Conservation (phyloP, 2,329 filamentous ascomycete species). For the Domatiomyces globalis region DNA sequence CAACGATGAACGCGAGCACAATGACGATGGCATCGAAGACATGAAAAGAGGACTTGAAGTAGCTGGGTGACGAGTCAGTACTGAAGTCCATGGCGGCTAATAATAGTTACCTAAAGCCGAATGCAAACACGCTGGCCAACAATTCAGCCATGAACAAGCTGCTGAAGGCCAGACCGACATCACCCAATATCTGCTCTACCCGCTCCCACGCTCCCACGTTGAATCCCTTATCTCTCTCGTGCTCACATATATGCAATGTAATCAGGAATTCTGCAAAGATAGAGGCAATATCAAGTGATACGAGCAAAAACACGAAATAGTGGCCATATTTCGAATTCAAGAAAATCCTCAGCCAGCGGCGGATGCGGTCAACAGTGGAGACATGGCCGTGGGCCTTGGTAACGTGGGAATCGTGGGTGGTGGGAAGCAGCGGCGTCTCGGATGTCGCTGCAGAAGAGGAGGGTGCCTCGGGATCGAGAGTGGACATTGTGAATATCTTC, state of each 20-base stretch:
- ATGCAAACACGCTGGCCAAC: conserved; percentile 44
- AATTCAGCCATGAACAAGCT: conserved; percentile 53
- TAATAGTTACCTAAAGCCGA: conserved; percentile 41
- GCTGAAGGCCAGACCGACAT: conserved; percentile 45
- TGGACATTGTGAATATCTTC: neutral
- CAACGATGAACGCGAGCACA: conserved; percentile 46
- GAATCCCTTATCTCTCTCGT: conserved; percentile 15
- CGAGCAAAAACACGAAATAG: conserved; percentile 36
- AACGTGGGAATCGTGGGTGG: neutral
- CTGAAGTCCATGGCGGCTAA: neutral
- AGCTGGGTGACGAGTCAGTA: conserved; percentile 27
- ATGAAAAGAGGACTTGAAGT: conserved; percentile 47
- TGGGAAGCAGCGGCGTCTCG: neutral
- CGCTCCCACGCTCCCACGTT: conserved; percentile 21
- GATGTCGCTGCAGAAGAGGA: neutral
- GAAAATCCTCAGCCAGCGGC: conserved; percentile 21
- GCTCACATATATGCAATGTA: conserved; percentile 36
- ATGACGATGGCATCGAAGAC: conserved; percentile 52
- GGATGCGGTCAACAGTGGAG: conserved; percentile 5
- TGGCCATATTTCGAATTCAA: conserved; percentile 36
- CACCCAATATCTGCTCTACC: conserved; percentile 33
- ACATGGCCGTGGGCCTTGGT: neutral
- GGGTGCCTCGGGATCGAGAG: neutral
- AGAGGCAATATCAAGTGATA: conserved; percentile 36
- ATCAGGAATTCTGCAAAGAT: conserved; percentile 41